Evolutionary conservation across 2,329 filamentous ascomycete genomes (phyloP).

Genomic region (Cladophialophora chaetospira): DNA sequence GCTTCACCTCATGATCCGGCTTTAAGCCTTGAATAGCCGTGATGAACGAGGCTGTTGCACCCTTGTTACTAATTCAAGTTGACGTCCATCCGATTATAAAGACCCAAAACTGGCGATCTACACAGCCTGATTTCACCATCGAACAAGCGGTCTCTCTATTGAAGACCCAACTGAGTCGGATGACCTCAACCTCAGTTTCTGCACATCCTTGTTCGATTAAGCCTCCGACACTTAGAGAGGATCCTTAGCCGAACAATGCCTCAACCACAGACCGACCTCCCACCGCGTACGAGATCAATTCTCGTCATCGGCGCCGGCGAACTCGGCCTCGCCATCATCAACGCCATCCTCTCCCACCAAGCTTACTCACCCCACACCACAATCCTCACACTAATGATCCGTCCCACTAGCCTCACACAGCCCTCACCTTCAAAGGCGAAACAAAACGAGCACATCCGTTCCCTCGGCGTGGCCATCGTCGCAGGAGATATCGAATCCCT

Average conservation of each 20-base stretch:
- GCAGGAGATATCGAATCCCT: conserved; percentile 48
- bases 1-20: neutral
- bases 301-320: conserved; percentile 69
- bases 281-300: conserved; percentile 37
- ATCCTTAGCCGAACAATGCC: too few relatives aligned
- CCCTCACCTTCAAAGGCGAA: conserved; percentile 42
- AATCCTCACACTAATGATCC: conserved; percentile 56
- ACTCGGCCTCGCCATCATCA: conserved; percentile 60
- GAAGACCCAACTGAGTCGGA: too few relatives aligned
- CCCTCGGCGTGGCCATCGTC: conserved; percentile 46
- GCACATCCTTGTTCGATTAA: too few relatives aligned
- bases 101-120: too few relatives aligned
- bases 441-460: conserved; percentile 36
- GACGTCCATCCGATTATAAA: too few relatives aligned
- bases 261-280: neutral
- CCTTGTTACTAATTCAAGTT: neutral
- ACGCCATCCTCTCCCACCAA: conserved; percentile 53
- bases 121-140: too few relatives aligned
- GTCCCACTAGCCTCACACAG: conserved; percentile 50
- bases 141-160: too few relatives aligned
- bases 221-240: too few relatives aligned
- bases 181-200: too few relatives aligned
- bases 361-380: conserved; percentile 36
- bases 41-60: neutral
- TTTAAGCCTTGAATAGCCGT: neutral